These are phyloP conservation scores for Ustilago tritici DNA, from an alignment of 1,284 basidiomycete species.

Conservation along the genomic window DNA sequence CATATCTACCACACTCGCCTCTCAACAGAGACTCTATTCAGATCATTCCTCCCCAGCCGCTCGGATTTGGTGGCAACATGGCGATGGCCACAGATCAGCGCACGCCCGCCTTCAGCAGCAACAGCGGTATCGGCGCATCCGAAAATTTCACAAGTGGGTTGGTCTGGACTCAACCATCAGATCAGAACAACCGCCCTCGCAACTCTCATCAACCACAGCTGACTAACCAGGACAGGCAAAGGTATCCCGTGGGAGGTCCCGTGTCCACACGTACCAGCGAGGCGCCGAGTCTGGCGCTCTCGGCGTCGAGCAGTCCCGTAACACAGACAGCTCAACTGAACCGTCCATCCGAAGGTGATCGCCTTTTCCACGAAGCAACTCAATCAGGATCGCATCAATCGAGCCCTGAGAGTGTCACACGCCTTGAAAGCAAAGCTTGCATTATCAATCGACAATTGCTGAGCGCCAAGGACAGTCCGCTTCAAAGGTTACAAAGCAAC, in stretches of 20 bases:
- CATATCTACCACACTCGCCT: constrained; percentile 61
- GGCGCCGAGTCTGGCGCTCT: constrained; percentile 17
- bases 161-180: constrained; percentile 38
- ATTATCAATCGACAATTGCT: constrained; percentile 27
- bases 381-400: constrained; percentile 10
- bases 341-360: not conserved
- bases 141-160: constrained; percentile 56
- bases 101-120: constrained; percentile 58
- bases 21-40: constrained; percentile 60
- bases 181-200: constrained; percentile 2
- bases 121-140: constrained; percentile 49
- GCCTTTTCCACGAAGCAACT: not conserved
- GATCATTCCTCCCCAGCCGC: constrained; percentile 61
- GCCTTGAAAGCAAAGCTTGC: constrained; percentile 1
- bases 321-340: not conserved
- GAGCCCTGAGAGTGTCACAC: not conserved
- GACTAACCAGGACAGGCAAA: constrained; percentile 26
- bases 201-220: constrained; percentile 13
- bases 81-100: constrained; percentile 58
- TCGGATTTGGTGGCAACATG: constrained; percentile 59
- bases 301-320: constrained; percentile 21
- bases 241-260: constrained; percentile 34
- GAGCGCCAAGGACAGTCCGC: constrained; percentile 32
- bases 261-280: constrained; percentile 30
- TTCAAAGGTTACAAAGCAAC: constrained; percentile 40